These are phyloP conservation scores for Curvularia spicifera DNA, from an alignment of 2,329 filamentous ascomycete species.

Conservation along the genomic window DNA sequence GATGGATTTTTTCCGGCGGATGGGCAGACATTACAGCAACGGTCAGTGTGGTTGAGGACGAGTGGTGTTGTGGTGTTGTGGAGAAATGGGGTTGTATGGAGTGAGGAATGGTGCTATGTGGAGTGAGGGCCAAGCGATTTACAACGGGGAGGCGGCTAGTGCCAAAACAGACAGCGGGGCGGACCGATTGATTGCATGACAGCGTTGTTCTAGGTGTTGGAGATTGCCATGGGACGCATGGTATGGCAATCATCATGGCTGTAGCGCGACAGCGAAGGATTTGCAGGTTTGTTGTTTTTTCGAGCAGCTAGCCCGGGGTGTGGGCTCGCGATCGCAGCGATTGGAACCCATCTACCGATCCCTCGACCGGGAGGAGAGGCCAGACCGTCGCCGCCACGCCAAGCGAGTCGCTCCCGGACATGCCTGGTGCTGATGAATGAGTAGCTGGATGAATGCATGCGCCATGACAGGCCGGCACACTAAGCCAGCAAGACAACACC, in stretches of 20 bases:
- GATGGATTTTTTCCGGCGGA: constrained; percentile 37
- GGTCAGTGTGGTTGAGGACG: background rate
- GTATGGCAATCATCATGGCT: background rate
- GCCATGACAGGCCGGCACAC: background rate
- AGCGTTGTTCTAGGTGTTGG: background rate
- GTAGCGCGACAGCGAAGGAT: background rate
- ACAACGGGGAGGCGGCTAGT: background rate
- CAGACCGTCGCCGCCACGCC: constrained; percentile 16
- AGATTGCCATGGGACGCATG: background rate
- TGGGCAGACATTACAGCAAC: constrained; percentile 37
- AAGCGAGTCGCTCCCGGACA: constrained; percentile 5
- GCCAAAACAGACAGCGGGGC: background rate
- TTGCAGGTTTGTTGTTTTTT: background rate
- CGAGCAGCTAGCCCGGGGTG: constrained; percentile 5
- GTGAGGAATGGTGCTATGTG: background rate
- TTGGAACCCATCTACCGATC: constrained; percentile 4
- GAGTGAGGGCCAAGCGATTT: background rate
- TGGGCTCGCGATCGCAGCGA: constrained; percentile 2
- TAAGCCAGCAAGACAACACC: background rate
- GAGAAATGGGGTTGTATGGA: background rate
- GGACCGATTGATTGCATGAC: background rate
- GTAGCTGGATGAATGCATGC: background rate
- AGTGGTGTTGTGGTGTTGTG: background rate
- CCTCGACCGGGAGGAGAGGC: constrained; percentile 1
- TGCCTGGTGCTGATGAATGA: background rate